phyloP scores from a whole-genome alignment of 2,329 filamentous ascomycete species.

The Venturia oleaginea region DNA sequence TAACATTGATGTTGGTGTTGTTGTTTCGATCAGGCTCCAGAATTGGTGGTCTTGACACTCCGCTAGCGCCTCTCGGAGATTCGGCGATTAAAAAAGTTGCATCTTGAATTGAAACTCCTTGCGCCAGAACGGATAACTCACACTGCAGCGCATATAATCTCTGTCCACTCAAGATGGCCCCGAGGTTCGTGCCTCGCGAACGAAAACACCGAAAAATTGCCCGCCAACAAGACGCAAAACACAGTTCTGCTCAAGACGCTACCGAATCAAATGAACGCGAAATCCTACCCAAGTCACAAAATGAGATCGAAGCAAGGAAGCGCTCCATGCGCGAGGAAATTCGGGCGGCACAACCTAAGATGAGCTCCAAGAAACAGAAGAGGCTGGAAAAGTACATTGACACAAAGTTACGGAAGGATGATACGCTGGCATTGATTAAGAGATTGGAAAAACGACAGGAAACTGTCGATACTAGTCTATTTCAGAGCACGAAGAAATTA shows the following conservation, averaged over 20 bases:
- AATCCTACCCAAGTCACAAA: constrained; percentile 43
- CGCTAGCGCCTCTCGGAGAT: not conserved
- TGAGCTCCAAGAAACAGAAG: constrained; percentile 58
- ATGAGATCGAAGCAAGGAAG: constrained; percentile 45
- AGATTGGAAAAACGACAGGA: constrained; percentile 58
- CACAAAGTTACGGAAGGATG: constrained; percentile 88
- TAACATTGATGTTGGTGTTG: not conserved
- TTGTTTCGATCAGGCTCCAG: not conserved
- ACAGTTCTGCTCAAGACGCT: not conserved
- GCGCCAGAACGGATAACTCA: not conserved
- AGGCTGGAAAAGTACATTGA: constrained; percentile 64
- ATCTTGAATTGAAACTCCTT: not conserved
- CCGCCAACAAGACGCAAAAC: constrained; percentile 44
- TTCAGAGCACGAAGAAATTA: constrained; percentile 68
- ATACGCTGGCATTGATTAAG: constrained; percentile 73
- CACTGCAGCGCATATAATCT: not conserved
- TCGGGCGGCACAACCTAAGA: constrained; percentile 44
- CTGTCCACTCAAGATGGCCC: not conserved
- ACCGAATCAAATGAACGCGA: constrained; percentile 16
- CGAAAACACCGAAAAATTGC: constrained; percentile 57
- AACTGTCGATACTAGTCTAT: constrained; percentile 72
- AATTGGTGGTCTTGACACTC: no score
- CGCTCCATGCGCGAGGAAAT: constrained; percentile 42
- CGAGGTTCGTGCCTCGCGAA: constrained; percentile 32
- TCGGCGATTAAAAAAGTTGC: constrained; percentile 1